Evolutionary conservation across 495 filamentous ascomycete species (phyloP).

Genomic region (Lophiostoma macrostomum): DNA sequence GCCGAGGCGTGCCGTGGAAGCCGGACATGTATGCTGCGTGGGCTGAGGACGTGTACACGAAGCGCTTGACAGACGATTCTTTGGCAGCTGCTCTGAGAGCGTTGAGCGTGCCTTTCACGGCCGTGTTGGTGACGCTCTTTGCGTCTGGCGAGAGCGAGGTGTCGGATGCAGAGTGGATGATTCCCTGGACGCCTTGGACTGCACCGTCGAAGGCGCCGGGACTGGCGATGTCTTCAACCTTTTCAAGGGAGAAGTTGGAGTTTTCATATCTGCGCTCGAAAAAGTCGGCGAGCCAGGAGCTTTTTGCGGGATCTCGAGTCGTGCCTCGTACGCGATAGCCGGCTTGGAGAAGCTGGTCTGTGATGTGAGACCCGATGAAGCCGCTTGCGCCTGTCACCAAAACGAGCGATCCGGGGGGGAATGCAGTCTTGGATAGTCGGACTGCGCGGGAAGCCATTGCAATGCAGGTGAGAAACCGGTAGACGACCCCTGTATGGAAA

Average conservation of each 20-base stretch:
- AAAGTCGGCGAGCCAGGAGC: slow-evolving; percentile 14
- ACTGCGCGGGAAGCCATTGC: no score
- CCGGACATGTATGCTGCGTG: slow-evolving; percentile 10
- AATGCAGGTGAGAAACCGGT: no score
- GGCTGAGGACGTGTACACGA: slow-evolving; percentile 22
- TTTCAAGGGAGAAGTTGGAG: background rate
- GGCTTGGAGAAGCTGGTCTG: slow-evolving; percentile 39
- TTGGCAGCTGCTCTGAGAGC: slow-evolving; percentile 8
- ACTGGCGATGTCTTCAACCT: slow-evolving; percentile 9
- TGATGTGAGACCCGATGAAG: slow-evolving; percentile 38
- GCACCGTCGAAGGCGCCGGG: slow-evolving; percentile 7
- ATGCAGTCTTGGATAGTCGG: no score
- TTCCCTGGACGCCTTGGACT: slow-evolving; percentile 11
- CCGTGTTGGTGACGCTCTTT: slow-evolving; percentile 10
- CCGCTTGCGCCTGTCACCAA: slow-evolving; percentile 42
- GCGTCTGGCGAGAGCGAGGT: slow-evolving; percentile 4
- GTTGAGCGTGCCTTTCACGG: slow-evolving; percentile 9
- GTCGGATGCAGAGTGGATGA: slow-evolving; percentile 14
- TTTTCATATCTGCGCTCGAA: slow-evolving; percentile 11
- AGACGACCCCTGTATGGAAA: no score
- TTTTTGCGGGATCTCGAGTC: slow-evolving; percentile 22
- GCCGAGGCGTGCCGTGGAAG: slow-evolving; percentile 9
- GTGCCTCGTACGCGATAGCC: slow-evolving; percentile 29
- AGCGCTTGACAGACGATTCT: slow-evolving; percentile 10
- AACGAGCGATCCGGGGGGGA: slow-evolving; percentile 3